Base-by-base conservation (phyloP, 352 stramenopile species). In the Globisporangium acanthophoron region DNA sequence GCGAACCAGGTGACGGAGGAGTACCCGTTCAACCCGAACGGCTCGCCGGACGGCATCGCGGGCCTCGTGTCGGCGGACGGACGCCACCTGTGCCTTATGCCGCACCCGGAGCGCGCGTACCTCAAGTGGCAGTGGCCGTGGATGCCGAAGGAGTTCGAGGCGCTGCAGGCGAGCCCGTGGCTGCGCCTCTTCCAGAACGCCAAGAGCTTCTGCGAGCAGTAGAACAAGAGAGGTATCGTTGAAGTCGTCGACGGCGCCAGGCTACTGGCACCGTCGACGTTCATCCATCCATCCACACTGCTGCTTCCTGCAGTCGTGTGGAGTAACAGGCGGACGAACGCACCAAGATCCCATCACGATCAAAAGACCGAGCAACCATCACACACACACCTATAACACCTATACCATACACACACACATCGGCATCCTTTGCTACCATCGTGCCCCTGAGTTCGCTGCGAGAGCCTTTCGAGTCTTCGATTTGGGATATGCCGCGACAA, bases 11-110 rank as follows among this genome's bases (percentile, higher is more conserved):
- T 93, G 16, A 99, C 97, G 45, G 77, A 98, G 62, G 86, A 90
- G 59, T 99, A 99, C 75, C 97, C 97, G 40, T 99, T 99, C 82
- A 99, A 99, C 73, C 97, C 97, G 54, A 99, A 99, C 74, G 97
- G 97, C 7, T 99, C 96, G 64, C 92, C 94, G 5, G 71, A 90
- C 40, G 97, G 96, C 45, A 99, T 99, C 62, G 97, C 97, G 27
- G 97, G 90, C 49, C 81, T 99, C 21, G 97, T 96, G 57, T 99
- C 96, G 24, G 84, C 85, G 52, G 96, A 99, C 71, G 97, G 97
- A 39, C 86, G 97, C 51, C 96, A 99, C 84, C 70, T 99, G 61
- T 98, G 97, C 58, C 92, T 99, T 77, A 99, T 99, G 97, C 97
- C 97, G 53, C 97, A 99, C 76, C 97, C 97, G 18, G 97, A 99